Percentiles rank a stretch among this genome's conserved stretches.
phyloP scores from a whole-genome alignment of 805 yeast species.

The Dipodascopsis uninucleata region DNA sequence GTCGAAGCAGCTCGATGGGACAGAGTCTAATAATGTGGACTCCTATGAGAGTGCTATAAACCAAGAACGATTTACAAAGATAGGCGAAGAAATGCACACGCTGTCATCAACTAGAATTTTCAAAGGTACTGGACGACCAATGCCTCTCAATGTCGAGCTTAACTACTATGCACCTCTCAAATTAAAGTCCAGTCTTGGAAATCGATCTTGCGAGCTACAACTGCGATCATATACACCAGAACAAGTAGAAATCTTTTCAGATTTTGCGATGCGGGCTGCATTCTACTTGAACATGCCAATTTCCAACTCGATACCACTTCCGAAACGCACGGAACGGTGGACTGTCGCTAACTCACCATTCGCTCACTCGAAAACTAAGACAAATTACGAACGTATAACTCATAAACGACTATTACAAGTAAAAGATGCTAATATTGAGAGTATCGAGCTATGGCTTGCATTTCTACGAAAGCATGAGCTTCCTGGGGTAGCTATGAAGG shows the following conservation, averaged over 20 bases:
- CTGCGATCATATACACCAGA: conserved; percentile 61
- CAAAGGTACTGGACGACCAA: conserved; percentile 47
- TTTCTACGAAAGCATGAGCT: conserved; percentile 71
- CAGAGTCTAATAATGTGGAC: no score
- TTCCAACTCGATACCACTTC: conserved; percentile 64
- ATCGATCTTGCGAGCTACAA: conserved; percentile 71
- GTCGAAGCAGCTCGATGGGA: no score
- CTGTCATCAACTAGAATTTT: conserved; percentile 6
- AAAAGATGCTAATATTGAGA: conserved; percentile 82
- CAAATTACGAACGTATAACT: conserved; percentile 87
- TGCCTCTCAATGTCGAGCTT: conserved; percentile 82
- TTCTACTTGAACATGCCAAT: conserved; percentile 86
- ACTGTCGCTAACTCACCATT: conserved; percentile 92
- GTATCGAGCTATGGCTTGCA: conserved; percentile 75
- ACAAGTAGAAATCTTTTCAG: conserved; percentile 69
- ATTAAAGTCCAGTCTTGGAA: conserved; percentile 63
- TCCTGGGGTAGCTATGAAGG: conserved; percentile 80
- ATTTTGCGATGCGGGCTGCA: conserved; percentile 86
- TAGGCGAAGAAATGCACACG: conserved; percentile 35
- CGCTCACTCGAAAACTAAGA: conserved; percentile 90
- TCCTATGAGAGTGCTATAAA: no score
- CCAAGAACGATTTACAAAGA: no score
- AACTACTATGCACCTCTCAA: conserved; percentile 77
- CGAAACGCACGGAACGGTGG: conserved; percentile 78
- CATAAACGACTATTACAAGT: conserved; percentile 68